A percentile compares a stretch with the other conserved stretches of the same genome.
These are phyloP conservation scores for Phytophthora tentaculata DNA, from an alignment of 352 stramenopile genomes.

Conservation along the genomic window DNA sequence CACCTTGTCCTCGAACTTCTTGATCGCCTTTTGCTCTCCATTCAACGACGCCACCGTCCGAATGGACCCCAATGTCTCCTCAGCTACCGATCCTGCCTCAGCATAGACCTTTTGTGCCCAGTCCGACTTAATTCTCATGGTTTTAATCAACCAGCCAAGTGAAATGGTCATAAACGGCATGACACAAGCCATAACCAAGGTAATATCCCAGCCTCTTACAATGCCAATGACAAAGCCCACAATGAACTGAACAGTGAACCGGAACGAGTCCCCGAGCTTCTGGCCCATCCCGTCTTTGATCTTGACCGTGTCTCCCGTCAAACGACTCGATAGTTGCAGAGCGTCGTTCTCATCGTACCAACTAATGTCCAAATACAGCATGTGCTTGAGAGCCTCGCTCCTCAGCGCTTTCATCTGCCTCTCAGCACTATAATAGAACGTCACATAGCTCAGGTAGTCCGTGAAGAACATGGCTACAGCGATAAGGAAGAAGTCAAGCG, in stretches of 20 bases:
- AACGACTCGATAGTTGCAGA: slow-evolving; percentile 40
- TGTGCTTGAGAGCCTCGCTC: slow-evolving; percentile 35
- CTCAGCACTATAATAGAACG: slow-evolving; percentile 27
- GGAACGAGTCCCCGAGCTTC: slow-evolving; percentile 48
- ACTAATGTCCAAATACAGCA: slow-evolving; percentile 52
- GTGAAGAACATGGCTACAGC: slow-evolving; percentile 43
- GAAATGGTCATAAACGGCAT: slow-evolving; percentile 44
- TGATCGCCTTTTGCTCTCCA: slow-evolving; percentile 40
- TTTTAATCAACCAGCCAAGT: slow-evolving; percentile 46
- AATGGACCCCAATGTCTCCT: slow-evolving; percentile 53
- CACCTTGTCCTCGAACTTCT: slow-evolving; percentile 40
- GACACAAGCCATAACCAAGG: slow-evolving; percentile 46
- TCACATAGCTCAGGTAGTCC: slow-evolving; percentile 20
- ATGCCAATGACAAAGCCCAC: slow-evolving; percentile 52
- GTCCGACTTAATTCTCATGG: slow-evolving; percentile 29
- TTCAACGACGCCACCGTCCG: slow-evolving; percentile 49
- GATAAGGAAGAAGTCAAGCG: slow-evolving; percentile 39
- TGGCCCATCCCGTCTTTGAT: slow-evolving; percentile 58
- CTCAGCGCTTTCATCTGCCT: slow-evolving; percentile 48
- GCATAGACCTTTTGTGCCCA: slow-evolving; percentile 47
- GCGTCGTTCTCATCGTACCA: slow-evolving; percentile 52
- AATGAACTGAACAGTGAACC: slow-evolving; percentile 37
- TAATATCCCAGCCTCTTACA: slow-evolving; percentile 46
- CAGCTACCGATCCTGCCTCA: slow-evolving; percentile 49
- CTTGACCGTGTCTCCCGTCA: slow-evolving; percentile 51